Evolutionary conservation across 352 stramenopile genomes (phyloP), one percentile per base, ranked within the genome.

Genomic region (Hyphochytrium catenoides): DNA sequence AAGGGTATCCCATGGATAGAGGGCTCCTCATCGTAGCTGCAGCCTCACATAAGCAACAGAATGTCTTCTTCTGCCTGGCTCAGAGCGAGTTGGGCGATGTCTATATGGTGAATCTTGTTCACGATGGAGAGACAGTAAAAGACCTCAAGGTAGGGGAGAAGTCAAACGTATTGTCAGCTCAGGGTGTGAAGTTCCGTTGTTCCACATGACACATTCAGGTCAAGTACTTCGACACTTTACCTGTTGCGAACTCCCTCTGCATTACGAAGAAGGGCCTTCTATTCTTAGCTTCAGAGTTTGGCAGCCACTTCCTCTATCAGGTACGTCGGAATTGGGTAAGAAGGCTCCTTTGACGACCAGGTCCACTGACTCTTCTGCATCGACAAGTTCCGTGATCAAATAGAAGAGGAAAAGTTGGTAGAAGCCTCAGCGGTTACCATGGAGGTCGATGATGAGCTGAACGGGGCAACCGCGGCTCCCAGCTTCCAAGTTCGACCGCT

Each of bases 11-110:
- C 1, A 44, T 38, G 20, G 37, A 55, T 12, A 69, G 79, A 15
- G 73, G 76, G 17, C 60, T 94, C 32, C 37, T 98, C 14, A 86
- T 97, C 39, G 91, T 91, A 0, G 62, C 67, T 3, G 61, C 84
- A 1, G 72, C 77, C 1, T 82, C 93, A 6, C 77, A 97, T 54
- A 82, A 92, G 47, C 79, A 95, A 38, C 59, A 69, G 31, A 69
- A 83, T 43, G 66, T 96, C 33, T 96, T 97, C 45, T 98, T 98
- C 59, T 90, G 93, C 28, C 45, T 99, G 18, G 50, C 94, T 16
- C 92, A 99, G 60, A 92, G 74, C 1, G 92, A 99, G 51, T 56
- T 95, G 18, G 92, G 92, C 21, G 92, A 99, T 60, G 51, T 98
- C 20, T 98, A 94, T 70, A 97, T 97, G 54, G 76, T 98, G 19